Evolutionary conservation across 306 rosid genomes (phyloP), one percentile per base, ranked within the genome.

Genomic region (Potentilla sterilis): DNA sequence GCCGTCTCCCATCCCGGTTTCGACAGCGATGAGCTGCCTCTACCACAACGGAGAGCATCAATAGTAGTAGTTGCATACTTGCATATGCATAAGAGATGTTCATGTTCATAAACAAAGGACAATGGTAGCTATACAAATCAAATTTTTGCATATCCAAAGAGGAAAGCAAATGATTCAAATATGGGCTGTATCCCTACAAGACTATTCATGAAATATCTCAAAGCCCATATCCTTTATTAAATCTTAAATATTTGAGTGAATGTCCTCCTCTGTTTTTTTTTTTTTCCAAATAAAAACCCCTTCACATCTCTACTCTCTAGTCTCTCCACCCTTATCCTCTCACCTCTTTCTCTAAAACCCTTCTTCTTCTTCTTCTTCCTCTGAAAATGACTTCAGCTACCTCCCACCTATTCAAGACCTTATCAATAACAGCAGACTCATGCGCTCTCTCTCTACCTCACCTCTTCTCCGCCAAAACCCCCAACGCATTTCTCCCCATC

Each of bases 381-480:
- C 76, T 32, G 28, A 73, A 55, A 74, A 83, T 87, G 85, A 76
- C 97, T 84, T 80, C 82, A 54, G 72, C 88, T 49, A 75, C 86
- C 14, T 48, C 83, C 9, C 80, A 83, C 74, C 18, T 73, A 34
- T 82, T 85, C 84, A 91, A 88, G 66, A 73, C 91, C 66, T 80
- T 89, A 11, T 78, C 91, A 55, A 73, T 87, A 76, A 55, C 62
- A 55, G 80, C 88, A 6, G 89, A 91, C 74, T 89, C 96, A 2
- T 85, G 78, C 77, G 62, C 84, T 0, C 79, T 90, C 52, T 84
- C 92, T 9, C 77, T 83, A 13, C 91, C 97, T 18, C 85, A 89
- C 61, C 81, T 87, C 71, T 85, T 75, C 69, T 6, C 58, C 70
- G 7, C 77, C 77, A 88, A 80, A 82, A 40, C 85, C 65, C 79